Base-by-base conservation (phyloP, 495 filamentous ascomycete species). In the Sordaria brevicollis region DNA sequence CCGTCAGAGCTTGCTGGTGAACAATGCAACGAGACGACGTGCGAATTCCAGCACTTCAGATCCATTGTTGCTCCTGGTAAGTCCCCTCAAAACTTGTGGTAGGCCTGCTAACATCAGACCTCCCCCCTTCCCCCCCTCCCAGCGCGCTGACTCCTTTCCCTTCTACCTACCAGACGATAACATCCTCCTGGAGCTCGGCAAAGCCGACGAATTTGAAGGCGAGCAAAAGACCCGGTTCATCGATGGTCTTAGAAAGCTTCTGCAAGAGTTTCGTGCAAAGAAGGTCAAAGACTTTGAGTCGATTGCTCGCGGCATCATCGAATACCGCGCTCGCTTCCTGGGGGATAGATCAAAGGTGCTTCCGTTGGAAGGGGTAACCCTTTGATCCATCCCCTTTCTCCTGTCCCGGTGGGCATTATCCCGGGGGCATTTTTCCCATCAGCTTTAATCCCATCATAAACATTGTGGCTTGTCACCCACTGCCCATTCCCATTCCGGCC, bases 171-270 rank as follows among this genome's bases (percentile, higher is more conserved):
- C 83, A 97, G 94, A 96, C 86, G 91, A 95, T 78, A 89, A 90
- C 75, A 91, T 97, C 65, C 89, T 97, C 65, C 84, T 93, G 69
- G 88, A 96, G 71, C 87, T 97, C 75, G 93, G 93, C 71, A 87
- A 88, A 35, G 80, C 89, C 67, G 92, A 93, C 74, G 89, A 90
- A 65, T 88, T 88, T 73, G 87, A 82, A 25, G 85, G 88, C 71
- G 89, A 92, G 79, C 88, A 93, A 73, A 88, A 87, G 78, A 82
- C 86, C 72, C 83, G 83, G 70, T 99, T 93, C 81, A 87, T 89
- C 66, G 83, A 86, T 66, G 94, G 93, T 36, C 81, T 99, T 65
- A 89, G 88, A 72, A 82, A 87, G 70, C 86, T 94, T 36, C 89
- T 99, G 72, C 87, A 89, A 73, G 86, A 90, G 38, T 85, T 97